Evolutionary conservation across 176 grass and related monocot species (phyloP), one percentile per base, ranked within the genome.

Genomic region (Eragrostis curvula): DNA sequence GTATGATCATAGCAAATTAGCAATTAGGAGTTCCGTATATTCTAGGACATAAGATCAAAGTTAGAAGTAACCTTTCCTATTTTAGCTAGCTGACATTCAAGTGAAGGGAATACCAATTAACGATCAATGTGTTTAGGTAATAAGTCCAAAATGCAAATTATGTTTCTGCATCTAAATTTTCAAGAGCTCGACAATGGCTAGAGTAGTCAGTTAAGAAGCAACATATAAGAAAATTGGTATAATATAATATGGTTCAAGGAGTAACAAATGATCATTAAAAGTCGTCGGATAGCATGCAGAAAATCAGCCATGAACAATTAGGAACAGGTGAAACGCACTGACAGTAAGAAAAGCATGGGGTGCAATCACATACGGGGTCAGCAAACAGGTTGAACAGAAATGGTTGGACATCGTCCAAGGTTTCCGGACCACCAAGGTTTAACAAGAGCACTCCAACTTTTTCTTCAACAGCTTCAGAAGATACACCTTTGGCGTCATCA

Each of bases 301-400:
- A 80, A 70, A 66, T 68, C 52, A 32, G 10, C 18, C 43, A 72
- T 1, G 21, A 30, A 74, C 47, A 88, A 71, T 48, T 28, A 74
- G 47, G 14, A 76, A 73, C 53, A 82, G 0, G 36, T 59, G 6
- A 85, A 78, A 58, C 27, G 3, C 69, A 63, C 3, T 46, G 21
- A 20, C 5, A 73, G 3, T 27, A 9, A 76, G 72, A 81, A 61
- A 47, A 65, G 44, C 58, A 86, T 43, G 7, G 57, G 52, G 24
- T 49, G 79, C 57, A 41, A 70, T 77, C 36, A 85, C 85, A 59
- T 87, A 99, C 96, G 39, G 96, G 89, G 86, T 99, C 96, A 57
- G 91, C 93, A 85, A 99, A 99, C 36, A 99, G 79, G 79, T 99
- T 99, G 91, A 90, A 99, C 21, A 99, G 62, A 81, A 99, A 99